These are phyloP conservation scores for Vitis hybrid DNA, from an alignment of 177 flowering plant genomes.

Conservation along the genomic window DNA sequence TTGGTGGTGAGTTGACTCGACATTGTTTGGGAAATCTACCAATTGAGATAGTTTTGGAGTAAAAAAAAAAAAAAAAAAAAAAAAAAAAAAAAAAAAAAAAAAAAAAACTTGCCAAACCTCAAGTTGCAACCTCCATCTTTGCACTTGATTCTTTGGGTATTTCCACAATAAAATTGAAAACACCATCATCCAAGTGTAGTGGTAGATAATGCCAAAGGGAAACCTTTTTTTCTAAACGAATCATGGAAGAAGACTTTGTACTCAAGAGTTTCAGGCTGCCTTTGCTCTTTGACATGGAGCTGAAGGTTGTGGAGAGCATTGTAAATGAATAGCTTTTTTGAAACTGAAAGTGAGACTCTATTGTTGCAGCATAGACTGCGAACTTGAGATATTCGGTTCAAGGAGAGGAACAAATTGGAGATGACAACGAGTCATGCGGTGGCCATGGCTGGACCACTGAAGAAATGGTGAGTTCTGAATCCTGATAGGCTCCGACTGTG, in stretches of 20 bases:
- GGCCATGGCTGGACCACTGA: conserved; percentile 7
- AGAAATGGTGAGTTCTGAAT: neutral
- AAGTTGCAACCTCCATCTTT: conserved; percentile 97
- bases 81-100: too few relatives aligned
- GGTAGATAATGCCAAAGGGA: conserved; percentile 99
- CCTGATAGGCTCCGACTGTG: too few relatives aligned
- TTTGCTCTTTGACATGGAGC: conserved; percentile 40
- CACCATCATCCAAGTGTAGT: conserved; percentile 74
- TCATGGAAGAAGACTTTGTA: conserved; percentile 79
- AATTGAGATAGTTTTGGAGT: too few relatives aligned
- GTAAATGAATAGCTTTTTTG: too few relatives aligned
- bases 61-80: too few relatives aligned
- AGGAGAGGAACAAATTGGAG: neutral
- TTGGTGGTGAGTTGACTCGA: too few relatives aligned
- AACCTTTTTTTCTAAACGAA: conserved; percentile 75
- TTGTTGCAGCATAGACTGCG: neutral
- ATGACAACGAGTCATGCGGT: neutral
- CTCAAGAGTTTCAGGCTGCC: conserved; percentile 80
- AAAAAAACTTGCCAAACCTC: too few relatives aligned
- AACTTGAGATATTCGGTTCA: neutral
- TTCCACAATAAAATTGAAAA: conserved; percentile 84
- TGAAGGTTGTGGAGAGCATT: too few relatives aligned
- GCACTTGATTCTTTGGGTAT: conserved; percentile 96
- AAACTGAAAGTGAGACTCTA: too few relatives aligned
- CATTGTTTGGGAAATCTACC: too few relatives aligned